Evolutionary conservation across 1,284 basidiomycete species (phyloP), one percentile per base, ranked within the genome.

Genomic region (Cryptococcus maquisensis): DNA sequence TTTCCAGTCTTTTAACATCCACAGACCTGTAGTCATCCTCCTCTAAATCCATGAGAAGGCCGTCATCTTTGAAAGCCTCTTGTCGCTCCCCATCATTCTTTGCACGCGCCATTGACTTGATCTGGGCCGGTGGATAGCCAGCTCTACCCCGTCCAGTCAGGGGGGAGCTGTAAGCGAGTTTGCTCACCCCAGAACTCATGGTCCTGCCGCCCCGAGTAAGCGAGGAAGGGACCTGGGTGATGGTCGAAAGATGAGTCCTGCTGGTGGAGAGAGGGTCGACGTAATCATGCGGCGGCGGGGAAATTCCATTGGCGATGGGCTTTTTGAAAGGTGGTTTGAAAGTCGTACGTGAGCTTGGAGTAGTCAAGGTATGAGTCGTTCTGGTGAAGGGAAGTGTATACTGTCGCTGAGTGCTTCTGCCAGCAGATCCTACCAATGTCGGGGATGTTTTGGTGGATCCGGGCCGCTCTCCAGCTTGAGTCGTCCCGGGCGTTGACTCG

Each of bases 81-180:
- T 12, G n/a, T 12, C 40, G 10, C 20, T 18, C 40, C n/a, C 4
- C 20, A 12, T 16, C 8, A 20, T 5, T 18, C 6, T 10, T 32
- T 32, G 28, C 28, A 32, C 28, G 28, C 28, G 28, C 28, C 28
- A 32, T 32, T 8, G 28, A 6, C 28, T 10, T 32, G 28, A 32
- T 10, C 7, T 32, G 28, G 7, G 28, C 28, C 28, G 2, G 7
- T 10, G 28, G 10, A 32, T 32, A 1, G 3, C 28, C 28, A 7
- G 28, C 20, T 24, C 28, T 47, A 16, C 45, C 45, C 32, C 45
- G 13, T 3, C 47, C 45, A 4, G 35, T 53, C n/a, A 61, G 41
- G 13, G 66, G 66, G 5, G 66, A 67, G 53, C 59, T 65, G 51
- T 58, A 62, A 13, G 64, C 62, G 10, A 62, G 7, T 3, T 47